A percentile compares a stretch with the other conserved stretches of the same genome.
phyloP scores from a whole-genome alignment of 768 basidiomycete genomes.

The Roridomyces roridus region DNA sequence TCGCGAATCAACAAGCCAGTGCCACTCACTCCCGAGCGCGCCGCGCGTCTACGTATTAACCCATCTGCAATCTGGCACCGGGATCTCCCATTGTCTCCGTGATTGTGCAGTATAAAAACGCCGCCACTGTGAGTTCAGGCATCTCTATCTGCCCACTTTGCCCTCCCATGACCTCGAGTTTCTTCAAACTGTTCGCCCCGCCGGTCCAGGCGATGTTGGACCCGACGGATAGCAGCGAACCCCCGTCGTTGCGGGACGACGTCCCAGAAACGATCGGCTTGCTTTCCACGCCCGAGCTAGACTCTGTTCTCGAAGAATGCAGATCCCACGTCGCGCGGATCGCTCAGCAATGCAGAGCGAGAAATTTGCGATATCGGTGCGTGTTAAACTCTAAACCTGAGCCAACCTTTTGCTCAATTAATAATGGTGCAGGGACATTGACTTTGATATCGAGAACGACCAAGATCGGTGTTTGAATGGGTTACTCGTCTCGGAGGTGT shows the following conservation, averaged over 20 bases:
- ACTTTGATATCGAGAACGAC: conserved; percentile 59
- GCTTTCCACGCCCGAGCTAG: conserved; percentile 49
- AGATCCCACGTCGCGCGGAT: conserved; percentile 51
- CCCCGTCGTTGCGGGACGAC: no score
- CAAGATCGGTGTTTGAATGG: conserved; percentile 45
- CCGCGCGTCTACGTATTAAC: no score
- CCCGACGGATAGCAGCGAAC: no score
- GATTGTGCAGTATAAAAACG: no score
- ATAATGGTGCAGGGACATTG: conserved; percentile 63
- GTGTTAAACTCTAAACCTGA: no score
- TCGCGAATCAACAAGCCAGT: conserved; percentile 5
- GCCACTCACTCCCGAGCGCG: conserved; percentile 25
- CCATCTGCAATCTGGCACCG: no score
- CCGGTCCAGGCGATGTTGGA: no score
- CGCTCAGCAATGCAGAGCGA: conserved; percentile 48
- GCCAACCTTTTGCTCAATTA: no score
- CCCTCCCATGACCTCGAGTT: conserved; percentile 10
- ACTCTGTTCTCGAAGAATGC: conserved; percentile 52
- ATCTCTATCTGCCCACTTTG: no score
- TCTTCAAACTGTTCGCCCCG: conserved; percentile 9
- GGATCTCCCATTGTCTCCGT: no score
- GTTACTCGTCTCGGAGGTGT: conserved; percentile 26
- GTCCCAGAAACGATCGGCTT: conserved; percentile 37
- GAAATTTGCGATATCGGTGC: conserved; percentile 60
- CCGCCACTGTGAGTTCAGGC: no score